phyloP scores from a whole-genome alignment of 2,329 filamentous ascomycete species.

The Sphaerulina vaccinii region DNA sequence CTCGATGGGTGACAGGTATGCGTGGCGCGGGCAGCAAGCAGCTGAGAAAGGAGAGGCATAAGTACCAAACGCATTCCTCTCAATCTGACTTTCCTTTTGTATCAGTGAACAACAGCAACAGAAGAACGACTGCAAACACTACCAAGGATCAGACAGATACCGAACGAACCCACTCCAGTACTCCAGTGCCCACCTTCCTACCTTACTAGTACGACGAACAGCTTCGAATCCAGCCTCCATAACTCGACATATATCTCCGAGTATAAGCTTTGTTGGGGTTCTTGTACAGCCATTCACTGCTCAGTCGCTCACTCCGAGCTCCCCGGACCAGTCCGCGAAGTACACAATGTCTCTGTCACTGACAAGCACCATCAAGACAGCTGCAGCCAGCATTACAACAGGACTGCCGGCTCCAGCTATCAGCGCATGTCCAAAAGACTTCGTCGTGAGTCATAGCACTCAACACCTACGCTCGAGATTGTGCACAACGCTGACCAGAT shows the following conservation, averaged over 20 bases:
- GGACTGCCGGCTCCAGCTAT: neutral
- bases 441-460: slow-evolving; percentile 8
- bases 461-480: neutral
- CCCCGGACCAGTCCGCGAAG: neutral
- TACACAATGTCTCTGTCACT: neutral
- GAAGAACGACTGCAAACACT: neutral
- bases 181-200: no score
- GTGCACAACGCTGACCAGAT: neutral
- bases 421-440: neutral
- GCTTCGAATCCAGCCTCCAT: neutral
- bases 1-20: neutral
- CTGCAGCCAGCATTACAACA: neutral
- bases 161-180: no score
- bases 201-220: neutral
- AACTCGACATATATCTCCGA: no score
- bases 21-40: neutral
- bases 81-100: neutral
- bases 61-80: neutral
- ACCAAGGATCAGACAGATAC: neutral
- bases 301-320: neutral
- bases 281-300: neutral
- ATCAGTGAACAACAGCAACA: neutral
- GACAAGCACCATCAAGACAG: neutral
- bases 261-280: no score
- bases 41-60: neutral